These are phyloP conservation scores for Ochetophila trinervis DNA, from an alignment of 306 rosid genomes.

Conservation along the genomic window DNA sequence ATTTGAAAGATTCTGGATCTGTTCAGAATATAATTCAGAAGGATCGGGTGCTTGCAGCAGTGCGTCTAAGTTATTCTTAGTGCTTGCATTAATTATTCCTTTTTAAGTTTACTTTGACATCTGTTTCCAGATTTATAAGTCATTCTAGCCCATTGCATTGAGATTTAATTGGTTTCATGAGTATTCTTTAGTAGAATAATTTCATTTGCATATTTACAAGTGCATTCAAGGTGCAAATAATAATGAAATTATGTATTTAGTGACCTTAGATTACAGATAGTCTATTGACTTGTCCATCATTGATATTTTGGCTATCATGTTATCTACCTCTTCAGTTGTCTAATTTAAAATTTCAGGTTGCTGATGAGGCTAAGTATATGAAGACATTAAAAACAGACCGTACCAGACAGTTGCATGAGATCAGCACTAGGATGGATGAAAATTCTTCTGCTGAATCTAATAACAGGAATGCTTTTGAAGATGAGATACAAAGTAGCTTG, in stretches of 20 bases:
- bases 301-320: background rate
- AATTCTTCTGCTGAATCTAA: conserved; percentile 53
- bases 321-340: conserved; percentile 22
- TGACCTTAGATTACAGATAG: too few species aligned
- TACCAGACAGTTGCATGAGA: conserved; percentile 69
- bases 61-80: conserved; percentile 41
- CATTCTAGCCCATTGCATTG: background rate
- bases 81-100: background rate
- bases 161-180: too few species aligned
- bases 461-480: conserved; percentile 68
- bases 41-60: conserved; percentile 90
- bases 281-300: background rate
- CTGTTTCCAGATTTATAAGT: background rate
- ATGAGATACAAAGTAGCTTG: conserved; percentile 67
- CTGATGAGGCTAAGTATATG: conserved; percentile 74
- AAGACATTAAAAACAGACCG: conserved; percentile 64
- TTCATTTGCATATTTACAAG: too few species aligned
- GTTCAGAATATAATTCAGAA: conserved; percentile 82
- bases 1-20: conserved; percentile 60
- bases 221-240: too few species aligned
- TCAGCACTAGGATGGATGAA: conserved; percentile 66
- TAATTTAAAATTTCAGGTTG: conserved; percentile 51
- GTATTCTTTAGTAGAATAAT: too few species aligned
- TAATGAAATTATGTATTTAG: too few species aligned
- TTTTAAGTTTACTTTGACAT: background rate